Conservation (phyloP, 345 rosid species). For the Gossypium rotundifolium region DNA sequence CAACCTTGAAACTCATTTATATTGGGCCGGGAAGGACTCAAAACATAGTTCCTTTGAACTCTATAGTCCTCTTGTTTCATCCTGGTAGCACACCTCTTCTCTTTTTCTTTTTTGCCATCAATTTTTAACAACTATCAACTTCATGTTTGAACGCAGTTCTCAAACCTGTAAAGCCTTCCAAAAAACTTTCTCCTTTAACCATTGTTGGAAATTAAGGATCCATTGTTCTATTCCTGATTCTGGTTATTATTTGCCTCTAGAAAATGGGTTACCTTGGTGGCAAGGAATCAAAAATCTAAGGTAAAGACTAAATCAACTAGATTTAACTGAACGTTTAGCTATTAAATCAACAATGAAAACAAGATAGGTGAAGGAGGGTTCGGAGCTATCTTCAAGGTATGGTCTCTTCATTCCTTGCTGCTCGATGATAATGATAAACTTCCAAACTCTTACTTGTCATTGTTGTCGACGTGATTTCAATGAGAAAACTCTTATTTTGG, state of each 20-base stretch:
- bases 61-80: constrained; percentile 57
- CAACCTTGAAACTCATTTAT: constrained; percentile 8
- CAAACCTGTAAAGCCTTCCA: constrained; percentile 2
- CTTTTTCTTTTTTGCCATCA: neutral
- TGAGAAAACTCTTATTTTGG: constrained; percentile 1
- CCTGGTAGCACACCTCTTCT: constrained; percentile 25
- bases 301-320: neutral
- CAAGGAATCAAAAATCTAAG: constrained; percentile 5
- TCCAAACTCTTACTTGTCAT: neutral
- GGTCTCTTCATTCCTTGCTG: neutral
- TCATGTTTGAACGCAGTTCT: constrained; percentile 4
- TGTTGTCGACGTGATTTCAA: neutral
- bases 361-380: constrained; percentile 14
- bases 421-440: neutral
- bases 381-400: constrained; percentile 27
- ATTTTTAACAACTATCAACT: neutral
- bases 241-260: neutral
- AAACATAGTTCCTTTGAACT: constrained; percentile 19
- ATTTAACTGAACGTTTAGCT: neutral
- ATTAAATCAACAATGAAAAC: neutral
- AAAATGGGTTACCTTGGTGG: constrained; percentile 8
- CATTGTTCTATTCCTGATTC: constrained; percentile 5
- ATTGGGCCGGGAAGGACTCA: constrained; percentile 67
- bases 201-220: constrained; percentile 10
- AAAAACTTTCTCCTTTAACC: neutral